Percentiles rank a stretch among this genome's conserved stretches.
Evolutionary conservation across 2,329 filamentous ascomycete genomes (phyloP).

Genomic region (Salinomyces thailandicus): DNA sequence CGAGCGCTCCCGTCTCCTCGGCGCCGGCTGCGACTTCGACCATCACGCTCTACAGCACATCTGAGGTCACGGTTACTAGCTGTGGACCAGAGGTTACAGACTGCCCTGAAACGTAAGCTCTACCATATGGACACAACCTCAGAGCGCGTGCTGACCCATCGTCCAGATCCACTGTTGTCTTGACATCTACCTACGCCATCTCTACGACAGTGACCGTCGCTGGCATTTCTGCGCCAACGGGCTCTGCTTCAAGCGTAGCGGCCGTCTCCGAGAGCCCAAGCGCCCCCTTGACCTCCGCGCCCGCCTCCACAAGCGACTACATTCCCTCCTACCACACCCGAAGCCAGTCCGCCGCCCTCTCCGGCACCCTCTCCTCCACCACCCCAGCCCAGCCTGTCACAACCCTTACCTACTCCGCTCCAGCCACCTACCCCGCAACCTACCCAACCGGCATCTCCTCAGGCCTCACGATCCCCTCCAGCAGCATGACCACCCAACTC

Average conservation of each 20-base stretch:
- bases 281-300: background rate
- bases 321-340: background rate
- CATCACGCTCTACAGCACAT: conserved; percentile 31
- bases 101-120: conserved; percentile 33
- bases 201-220: conserved; percentile 29
- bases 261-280: background rate
- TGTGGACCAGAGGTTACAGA: conserved; percentile 27
- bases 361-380: conserved; percentile 6
- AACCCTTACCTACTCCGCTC: conserved; percentile 32
- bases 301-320: background rate
- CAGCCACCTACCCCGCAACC: conserved; percentile 27
- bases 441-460: conserved; percentile 26
- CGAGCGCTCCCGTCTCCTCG: conserved; percentile 5
- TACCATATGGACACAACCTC: too few species aligned
- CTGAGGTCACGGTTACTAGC: conserved; percentile 33
- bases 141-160: too few species aligned
- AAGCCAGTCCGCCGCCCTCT: background rate
- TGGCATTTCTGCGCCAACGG: background rate
- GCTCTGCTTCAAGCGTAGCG: background rate
- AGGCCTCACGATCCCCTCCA: conserved; percentile 23
- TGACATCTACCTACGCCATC: conserved; percentile 29
- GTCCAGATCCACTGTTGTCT: conserved; percentile 11
- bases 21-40: conserved; percentile 12
- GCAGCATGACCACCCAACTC: conserved; percentile 23
- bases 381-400: conserved; percentile 24